Evolutionary conservation across 345 rosid genomes (phyloP).

Genomic region (Citrus trifoliata): DNA sequence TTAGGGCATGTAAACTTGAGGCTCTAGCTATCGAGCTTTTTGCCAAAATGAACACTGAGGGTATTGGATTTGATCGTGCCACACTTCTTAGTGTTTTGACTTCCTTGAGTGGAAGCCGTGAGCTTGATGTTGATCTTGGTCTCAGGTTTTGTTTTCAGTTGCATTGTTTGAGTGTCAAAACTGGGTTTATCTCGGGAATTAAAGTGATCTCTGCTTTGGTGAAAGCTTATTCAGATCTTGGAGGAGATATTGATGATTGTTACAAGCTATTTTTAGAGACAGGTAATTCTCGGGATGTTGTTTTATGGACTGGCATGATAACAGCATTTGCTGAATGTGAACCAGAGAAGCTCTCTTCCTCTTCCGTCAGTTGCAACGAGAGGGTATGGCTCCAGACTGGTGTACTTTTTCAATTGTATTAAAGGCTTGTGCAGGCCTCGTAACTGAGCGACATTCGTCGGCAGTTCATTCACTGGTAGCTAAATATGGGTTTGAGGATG

Average conservation of each 20-base stretch:
- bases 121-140: slow-evolving; percentile 27
- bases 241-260: slow-evolving; percentile 51
- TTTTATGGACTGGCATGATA: slow-evolving; percentile 82
- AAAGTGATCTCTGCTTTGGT: slow-evolving; percentile 69
- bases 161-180: slow-evolving; percentile 54
- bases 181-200: slow-evolving; percentile 50
- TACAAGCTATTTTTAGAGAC: slow-evolving; percentile 61
- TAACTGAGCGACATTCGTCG: slow-evolving; percentile 51
- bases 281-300: slow-evolving; percentile 38
- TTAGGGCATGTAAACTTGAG: slow-evolving; percentile 45
- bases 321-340: slow-evolving; percentile 65
- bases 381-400: slow-evolving; percentile 62
- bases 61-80: slow-evolving; percentile 66
- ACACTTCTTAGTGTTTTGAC: slow-evolving; percentile 64
- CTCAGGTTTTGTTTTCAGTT: slow-evolving; percentile 54
- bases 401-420: slow-evolving; percentile 70
- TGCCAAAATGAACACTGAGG: slow-evolving; percentile 43
- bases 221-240: slow-evolving; percentile 70
- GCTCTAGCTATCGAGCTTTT: slow-evolving; percentile 43
- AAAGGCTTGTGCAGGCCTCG: slow-evolving; percentile 83
- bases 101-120: slow-evolving; percentile 45
- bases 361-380: slow-evolving; percentile 45
- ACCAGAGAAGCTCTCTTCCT: slow-evolving; percentile 66
- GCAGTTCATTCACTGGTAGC: slow-evolving; percentile 62
- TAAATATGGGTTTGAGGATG: slow-evolving; percentile 58